Conservation (phyloP, 192 early-diverging fungal species). For the Entomortierella parvispora region DNA sequence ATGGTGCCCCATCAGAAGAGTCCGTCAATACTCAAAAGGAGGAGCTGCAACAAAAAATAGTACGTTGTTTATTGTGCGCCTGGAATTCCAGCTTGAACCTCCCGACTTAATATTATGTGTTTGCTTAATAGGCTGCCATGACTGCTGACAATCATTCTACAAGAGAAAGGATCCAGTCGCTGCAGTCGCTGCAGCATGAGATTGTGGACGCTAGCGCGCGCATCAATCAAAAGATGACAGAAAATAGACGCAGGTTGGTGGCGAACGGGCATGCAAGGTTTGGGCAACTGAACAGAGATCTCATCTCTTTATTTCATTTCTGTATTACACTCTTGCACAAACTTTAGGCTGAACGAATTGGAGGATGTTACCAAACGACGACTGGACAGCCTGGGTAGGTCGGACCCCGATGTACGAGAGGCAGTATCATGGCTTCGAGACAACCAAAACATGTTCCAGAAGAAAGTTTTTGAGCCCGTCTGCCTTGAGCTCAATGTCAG, state of each 20-base stretch:
- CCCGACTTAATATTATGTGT: no score
- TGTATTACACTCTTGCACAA: no score
- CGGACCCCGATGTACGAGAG: conserved; percentile 63
- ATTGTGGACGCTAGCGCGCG: background rate
- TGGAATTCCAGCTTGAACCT: background rate
- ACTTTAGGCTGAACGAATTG: conserved; percentile 61
- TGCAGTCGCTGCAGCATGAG: conserved; percentile 9
- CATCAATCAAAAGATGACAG: background rate
- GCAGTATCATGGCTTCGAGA: conserved; percentile 77
- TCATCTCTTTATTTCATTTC: no score
- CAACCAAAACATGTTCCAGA: conserved; percentile 71
- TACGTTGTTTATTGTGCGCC: conserved; percentile 36
- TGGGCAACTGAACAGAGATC: no score
- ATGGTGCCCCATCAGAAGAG: conserved; percentile 20
- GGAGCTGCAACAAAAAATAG: conserved; percentile 41
- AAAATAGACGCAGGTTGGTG: conserved; percentile 32
- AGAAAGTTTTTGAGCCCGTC: conserved; percentile 78
- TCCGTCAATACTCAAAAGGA: conserved; percentile 27
- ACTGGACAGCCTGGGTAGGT: conserved; percentile 60
- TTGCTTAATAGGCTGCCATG: background rate
- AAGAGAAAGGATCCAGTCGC: conserved; percentile 1
- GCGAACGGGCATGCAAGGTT: conserved; percentile 16
- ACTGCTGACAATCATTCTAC: conserved; percentile 15
- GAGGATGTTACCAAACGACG: conserved; percentile 66
- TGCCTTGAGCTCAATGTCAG: conserved; percentile 77